Percentiles rank a stretch among this genome's conserved stretches.
phyloP scores from a whole-genome alignment of 1,284 basidiomycete species.

The Fomitiporia mediterranea region DNA sequence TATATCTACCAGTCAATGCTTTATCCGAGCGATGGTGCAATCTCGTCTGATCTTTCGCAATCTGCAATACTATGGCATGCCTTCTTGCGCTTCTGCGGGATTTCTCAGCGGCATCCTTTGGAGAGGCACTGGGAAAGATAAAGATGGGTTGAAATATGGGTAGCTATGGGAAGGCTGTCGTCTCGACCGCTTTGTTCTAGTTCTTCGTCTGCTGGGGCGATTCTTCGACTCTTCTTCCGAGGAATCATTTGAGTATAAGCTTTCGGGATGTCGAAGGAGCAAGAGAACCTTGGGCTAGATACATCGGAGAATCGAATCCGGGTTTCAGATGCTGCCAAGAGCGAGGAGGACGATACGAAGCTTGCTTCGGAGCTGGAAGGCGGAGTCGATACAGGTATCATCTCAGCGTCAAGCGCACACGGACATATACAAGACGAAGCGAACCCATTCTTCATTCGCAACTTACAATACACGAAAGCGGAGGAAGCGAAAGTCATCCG shows the following conservation, averaged over 20 bases:
- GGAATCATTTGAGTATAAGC: no score
- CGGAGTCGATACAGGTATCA: not conserved
- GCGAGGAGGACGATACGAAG: not conserved
- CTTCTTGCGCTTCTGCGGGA: not conserved
- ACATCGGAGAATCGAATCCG: not conserved
- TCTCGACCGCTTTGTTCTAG: no score
- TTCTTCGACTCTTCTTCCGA: not conserved
- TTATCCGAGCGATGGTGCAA: not conserved
- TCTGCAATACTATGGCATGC: not conserved
- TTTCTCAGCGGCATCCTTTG: not conserved
- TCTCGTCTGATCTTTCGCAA: not conserved
- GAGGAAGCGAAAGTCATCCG: conserved; percentile 33
- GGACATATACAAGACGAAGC: conserved; percentile 1
- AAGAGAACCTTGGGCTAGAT: not conserved
- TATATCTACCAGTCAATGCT: not conserved
- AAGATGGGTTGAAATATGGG: no score
- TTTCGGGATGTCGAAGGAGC: not conserved
- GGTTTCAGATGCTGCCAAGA: not conserved
- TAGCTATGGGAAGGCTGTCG: no score
- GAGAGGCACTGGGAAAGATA: no score
- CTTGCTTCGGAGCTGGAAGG: not conserved
- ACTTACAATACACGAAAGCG: conserved; percentile 30
- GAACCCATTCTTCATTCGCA: conserved; percentile 27
- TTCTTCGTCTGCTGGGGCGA: no score
- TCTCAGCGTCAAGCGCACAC: not conserved